A percentile compares a stretch with the other conserved stretches of the same genome.
Evolutionary conservation across 495 filamentous ascomycete species (phyloP).

Genomic region (Penicillium egyptiacum): DNA sequence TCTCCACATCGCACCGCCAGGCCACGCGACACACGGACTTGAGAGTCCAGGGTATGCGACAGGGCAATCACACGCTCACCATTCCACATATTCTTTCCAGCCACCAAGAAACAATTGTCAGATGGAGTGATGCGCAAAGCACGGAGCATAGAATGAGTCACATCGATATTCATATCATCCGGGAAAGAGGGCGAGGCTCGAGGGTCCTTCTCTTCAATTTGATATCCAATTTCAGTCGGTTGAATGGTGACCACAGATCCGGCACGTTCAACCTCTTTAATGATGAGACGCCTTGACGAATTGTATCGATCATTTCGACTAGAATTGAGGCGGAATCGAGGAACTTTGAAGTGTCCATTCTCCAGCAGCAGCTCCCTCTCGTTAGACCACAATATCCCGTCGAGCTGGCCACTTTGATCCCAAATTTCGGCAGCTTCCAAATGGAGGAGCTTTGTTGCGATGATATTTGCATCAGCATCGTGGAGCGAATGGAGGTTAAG

Average conservation of each 20-base stretch:
- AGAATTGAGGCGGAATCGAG: conserved; percentile 26
- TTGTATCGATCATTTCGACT: conserved; percentile 41
- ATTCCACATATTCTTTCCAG: conserved; percentile 8
- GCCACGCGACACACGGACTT: conserved; percentile 16
- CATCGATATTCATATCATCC: conserved; percentile 10
- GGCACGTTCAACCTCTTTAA: conserved; percentile 14
- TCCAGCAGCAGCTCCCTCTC: conserved; percentile 31
- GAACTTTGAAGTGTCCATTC: conserved; percentile 29
- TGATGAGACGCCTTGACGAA: conserved; percentile 31
- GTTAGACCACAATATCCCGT: conserved; percentile 20
- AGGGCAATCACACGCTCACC: conserved; percentile 13
- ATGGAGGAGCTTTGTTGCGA: conserved; percentile 26
- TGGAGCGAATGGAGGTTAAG: conserved; percentile 26
- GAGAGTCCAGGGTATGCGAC: conserved; percentile 17
- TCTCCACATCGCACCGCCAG: conserved; percentile 9
- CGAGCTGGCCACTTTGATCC: conserved; percentile 18
- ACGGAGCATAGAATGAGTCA: conserved; percentile 19
- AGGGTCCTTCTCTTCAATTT: conserved; percentile 11
- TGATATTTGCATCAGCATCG: conserved; percentile 10
- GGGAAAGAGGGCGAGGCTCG: neutral
- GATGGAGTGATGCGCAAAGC: conserved; percentile 13
- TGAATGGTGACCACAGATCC: conserved; percentile 7
- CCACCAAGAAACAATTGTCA: conserved; percentile 18
- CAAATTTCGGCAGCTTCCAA: conserved; percentile 23
- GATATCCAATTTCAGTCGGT: conserved; percentile 13